Percentiles rank a stretch among this genome's conserved stretches.
Evolutionary conservation across 2,329 filamentous ascomycete species (phyloP).

Genomic region (Trichoderma sp.): DNA sequence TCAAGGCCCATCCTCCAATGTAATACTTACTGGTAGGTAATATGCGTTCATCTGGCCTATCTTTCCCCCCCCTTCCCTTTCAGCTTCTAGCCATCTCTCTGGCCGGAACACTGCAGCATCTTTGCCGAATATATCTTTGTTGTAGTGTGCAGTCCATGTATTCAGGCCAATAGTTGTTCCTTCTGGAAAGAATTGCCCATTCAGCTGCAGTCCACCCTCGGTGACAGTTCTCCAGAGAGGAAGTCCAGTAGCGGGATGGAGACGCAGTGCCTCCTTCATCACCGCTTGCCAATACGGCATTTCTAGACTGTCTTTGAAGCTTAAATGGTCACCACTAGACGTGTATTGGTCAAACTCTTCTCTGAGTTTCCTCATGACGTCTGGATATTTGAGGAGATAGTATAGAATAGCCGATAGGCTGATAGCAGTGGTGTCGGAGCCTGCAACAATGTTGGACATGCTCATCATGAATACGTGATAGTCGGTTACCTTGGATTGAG

Average conservation of each 20-base stretch:
- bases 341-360: slow-evolving; percentile 24
- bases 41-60: slow-evolving; percentile 31
- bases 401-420: slow-evolving; percentile 44
- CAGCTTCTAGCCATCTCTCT: slow-evolving; percentile 38
- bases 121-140: slow-evolving; percentile 31
- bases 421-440: slow-evolving; percentile 47
- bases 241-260: slow-evolving; percentile 47
- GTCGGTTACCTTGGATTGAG: slow-evolving; percentile 15
- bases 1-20: neutral
- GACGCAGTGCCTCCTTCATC: slow-evolving; percentile 50
- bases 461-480: slow-evolving; percentile 21
- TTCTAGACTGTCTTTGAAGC: slow-evolving; percentile 41
- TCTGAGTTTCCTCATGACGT: slow-evolving; percentile 25
- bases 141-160: slow-evolving; percentile 34
- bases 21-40: slow-evolving; percentile 28
- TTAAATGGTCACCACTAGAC: slow-evolving; percentile 19
- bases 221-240: slow-evolving; percentile 48
- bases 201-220: slow-evolving; percentile 40
- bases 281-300: slow-evolving; percentile 53
- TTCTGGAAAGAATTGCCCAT: slow-evolving; percentile 31
- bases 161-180: slow-evolving; percentile 36
- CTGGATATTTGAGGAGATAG: slow-evolving; percentile 37
- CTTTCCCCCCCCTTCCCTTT: slow-evolving; percentile 24
- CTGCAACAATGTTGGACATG: slow-evolving; percentile 37
- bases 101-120: slow-evolving; percentile 37